A percentile compares a stretch with the other conserved stretches of the same genome.
These are phyloP conservation scores for Lipomyces spencermartinsiae DNA, from an alignment of 805 yeast species.

Conservation along the genomic window DNA sequence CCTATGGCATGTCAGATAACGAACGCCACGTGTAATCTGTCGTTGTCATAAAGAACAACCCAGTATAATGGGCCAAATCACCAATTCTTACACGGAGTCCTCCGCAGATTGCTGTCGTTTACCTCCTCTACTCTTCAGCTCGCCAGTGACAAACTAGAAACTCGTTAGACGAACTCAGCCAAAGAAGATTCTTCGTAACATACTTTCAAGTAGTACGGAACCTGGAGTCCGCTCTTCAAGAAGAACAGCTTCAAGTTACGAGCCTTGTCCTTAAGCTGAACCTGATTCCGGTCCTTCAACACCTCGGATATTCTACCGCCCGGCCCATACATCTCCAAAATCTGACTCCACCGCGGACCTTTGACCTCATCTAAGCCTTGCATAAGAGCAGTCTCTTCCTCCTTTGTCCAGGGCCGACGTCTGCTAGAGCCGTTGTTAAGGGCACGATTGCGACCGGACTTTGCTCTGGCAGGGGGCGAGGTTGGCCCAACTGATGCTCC, in stretches of 20 bases:
- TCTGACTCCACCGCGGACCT: conserved; percentile 95
- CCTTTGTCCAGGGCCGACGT: conserved; percentile 83
- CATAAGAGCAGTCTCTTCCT: conserved; percentile 83
- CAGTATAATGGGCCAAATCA: not conserved
- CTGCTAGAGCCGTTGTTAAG: conserved; percentile 39
- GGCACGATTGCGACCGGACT: conserved; percentile 19
- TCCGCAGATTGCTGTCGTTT: conserved; percentile 15
- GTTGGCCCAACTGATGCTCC: not conserved
- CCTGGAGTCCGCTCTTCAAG: conserved; percentile 71
- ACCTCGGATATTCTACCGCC: conserved; percentile 88
- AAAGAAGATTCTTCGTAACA: not conserved
- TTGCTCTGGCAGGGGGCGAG: not conserved
- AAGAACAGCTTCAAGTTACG: conserved; percentile 92
- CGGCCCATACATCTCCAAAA: conserved; percentile 87
- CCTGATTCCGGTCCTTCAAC: conserved; percentile 84
- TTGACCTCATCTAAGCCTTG: conserved; percentile 74
- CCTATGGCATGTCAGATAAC: not conserved
- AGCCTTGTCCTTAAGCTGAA: conserved; percentile 95
- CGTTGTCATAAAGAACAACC: not conserved
- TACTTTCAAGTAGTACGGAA: conserved; percentile 70
- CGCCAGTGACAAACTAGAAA: conserved; percentile 81
- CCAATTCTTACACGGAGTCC: not conserved
- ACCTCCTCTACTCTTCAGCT: conserved; percentile 42
- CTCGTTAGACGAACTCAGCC: not conserved
- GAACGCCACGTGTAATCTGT: not conserved